A percentile compares a stretch with the other conserved stretches of the same genome.
Conservation (phyloP, 2,329 filamentous ascomycete species). For the Cladobotryum protrusum region DNA sequence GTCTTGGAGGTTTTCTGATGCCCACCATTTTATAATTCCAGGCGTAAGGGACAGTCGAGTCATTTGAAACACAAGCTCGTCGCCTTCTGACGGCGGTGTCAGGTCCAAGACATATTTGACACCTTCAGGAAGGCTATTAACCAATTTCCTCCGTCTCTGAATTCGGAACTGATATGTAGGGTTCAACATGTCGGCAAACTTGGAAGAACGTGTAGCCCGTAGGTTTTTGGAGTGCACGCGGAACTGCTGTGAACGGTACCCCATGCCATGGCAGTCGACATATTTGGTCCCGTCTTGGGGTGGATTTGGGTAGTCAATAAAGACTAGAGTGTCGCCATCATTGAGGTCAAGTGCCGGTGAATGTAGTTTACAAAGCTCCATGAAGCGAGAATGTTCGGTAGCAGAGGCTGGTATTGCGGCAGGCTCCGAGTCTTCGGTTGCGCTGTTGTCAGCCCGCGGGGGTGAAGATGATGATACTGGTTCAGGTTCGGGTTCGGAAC, state of each 20-base stretch:
- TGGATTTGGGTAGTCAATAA: constrained; percentile 33
- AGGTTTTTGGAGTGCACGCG: constrained; percentile 43
- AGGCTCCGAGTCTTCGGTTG: not conserved
- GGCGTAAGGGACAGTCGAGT: constrained; percentile 52
- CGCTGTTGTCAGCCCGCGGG: no score
- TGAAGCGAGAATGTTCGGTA: not conserved
- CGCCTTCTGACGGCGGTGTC: constrained; percentile 55
- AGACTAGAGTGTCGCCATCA: constrained; percentile 39
- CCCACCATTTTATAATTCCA: constrained; percentile 51
- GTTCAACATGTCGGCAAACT: constrained; percentile 40
- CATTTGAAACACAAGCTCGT: constrained; percentile 54
- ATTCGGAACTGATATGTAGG: constrained; percentile 36
- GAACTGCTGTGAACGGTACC: constrained; percentile 31
- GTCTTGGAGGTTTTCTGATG: constrained; percentile 27
- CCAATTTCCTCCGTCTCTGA: constrained; percentile 30
- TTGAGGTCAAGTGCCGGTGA: constrained; percentile 20
- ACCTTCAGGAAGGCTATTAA: constrained; percentile 31
- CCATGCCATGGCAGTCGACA: constrained; percentile 30
- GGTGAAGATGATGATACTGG: no score
- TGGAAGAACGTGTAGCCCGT: constrained; percentile 38
- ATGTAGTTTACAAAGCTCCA: constrained; percentile 19
- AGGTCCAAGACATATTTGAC: constrained; percentile 58
- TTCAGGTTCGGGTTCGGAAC: no score
- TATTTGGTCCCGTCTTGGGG: constrained; percentile 13
- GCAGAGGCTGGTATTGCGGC: not conserved